Percentiles rank a stretch among this genome's conserved stretches.
Evolutionary conservation across 371 early-diverging fungal species (phyloP).

Genomic region (Encephalitozoon hellem): DNA sequence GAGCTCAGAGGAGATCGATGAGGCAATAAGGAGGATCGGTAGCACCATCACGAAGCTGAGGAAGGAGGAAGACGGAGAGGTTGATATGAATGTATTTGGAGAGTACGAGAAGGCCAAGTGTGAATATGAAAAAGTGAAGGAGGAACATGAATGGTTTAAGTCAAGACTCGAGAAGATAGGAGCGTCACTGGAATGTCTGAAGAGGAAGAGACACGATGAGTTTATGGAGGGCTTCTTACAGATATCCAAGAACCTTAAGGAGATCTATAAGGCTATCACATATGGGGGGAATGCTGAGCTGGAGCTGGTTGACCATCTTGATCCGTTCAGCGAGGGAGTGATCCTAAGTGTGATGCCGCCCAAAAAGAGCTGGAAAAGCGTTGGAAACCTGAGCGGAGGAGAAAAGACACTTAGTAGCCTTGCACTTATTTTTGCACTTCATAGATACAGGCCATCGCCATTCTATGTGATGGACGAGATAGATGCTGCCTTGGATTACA

Average conservation of each 20-base stretch:
- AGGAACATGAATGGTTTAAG: conserved; percentile 1
- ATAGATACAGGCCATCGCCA: conserved; percentile 95
- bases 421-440: conserved; percentile 95
- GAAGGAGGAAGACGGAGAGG: conserved; percentile 61
- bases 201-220: conserved; percentile 71
- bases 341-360: conserved; percentile 98
- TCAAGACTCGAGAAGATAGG: conserved; percentile 10
- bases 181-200: conserved; percentile 66
- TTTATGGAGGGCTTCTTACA: conserved; percentile 89
- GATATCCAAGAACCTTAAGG: conserved; percentile 86
- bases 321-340: conserved; percentile 97
- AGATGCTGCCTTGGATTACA: conserved; percentile 97
- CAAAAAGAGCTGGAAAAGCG: conserved; percentile 99
- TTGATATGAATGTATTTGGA: conserved; percentile 62
- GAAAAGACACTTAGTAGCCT: conserved; percentile 96
- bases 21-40: conserved; percentile 65
- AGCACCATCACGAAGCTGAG: conserved; percentile 65
- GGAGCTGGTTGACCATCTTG: conserved; percentile 93
- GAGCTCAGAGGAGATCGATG: conserved; percentile 57
- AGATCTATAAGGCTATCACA: conserved; percentile 85
- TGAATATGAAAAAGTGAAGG: conserved; percentile 27
- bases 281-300: conserved; percentile 97
- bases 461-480: conserved; percentile 99
- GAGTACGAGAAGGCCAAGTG: conserved; percentile 33
- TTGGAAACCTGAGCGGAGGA: conserved; percentile 93